Base-by-base conservation (phyloP, 2,329 filamentous ascomycete genomes). In the Arthrinium phaeospermum region DNA sequence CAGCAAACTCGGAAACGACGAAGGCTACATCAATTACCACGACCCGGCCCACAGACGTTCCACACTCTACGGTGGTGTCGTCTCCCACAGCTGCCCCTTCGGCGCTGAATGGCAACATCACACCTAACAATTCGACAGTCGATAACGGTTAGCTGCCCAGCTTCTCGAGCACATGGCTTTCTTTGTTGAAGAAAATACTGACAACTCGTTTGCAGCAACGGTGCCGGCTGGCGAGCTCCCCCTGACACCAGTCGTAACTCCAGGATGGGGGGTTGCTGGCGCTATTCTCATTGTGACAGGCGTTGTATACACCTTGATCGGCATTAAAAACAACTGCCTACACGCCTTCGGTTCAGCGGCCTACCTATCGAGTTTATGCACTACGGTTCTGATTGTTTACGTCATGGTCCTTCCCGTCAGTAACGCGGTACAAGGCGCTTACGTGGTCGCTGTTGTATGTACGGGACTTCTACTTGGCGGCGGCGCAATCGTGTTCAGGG, bases 311-410 rank as follows among this genome's bases (percentile, higher is more conserved):
- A 88, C 90, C 10, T 82, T 98, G 27, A 88, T 97, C 75, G 95
- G 95, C 1, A 94, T 97, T 78, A 96, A 94, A 82, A 94, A 94
- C 78, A 88, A 89, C 81, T 92, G 89, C 89, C 87, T 96, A 16
- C 92, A 96, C 79, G 91, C 93, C 22, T 97, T 93, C 81, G 88
- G 97, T 72, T 96, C 95, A 19, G 90, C 92, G 0, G 93, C 90
- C 6, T 95, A 93, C 77, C 85, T 96, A 37, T 87, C 90, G 30
- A 89, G 91, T 64, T 83, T 98, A 47, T 91, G 93, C 22, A 91
- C 96, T 16, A 90, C 93, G 0, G 92, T 98, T 2, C 85, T 98
- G 30, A 94, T 98, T 71, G 82, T 97, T 64, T 98, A 98, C 80
- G 92, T 98, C 51, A 96, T 97, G 92, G 92, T 88, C 71, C 89